These are phyloP conservation scores for Sporobolus alterniflorus DNA, from an alignment of 202 grass and related monocot species.

Conservation along the genomic window DNA sequence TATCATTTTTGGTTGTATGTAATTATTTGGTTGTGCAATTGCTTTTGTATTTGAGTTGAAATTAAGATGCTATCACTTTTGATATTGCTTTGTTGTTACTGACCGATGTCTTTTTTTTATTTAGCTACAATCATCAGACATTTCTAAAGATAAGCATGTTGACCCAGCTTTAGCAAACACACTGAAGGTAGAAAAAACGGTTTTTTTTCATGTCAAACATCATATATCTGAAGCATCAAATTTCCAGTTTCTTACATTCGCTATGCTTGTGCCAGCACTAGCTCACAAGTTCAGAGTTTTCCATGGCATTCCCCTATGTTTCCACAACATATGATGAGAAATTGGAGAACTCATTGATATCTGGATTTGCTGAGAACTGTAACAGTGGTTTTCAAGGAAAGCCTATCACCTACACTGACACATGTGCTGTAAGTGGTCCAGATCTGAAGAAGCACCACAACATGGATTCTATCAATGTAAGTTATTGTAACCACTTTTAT, in stretches of 20 bases:
- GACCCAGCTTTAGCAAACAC: conserved; percentile 69
- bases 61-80: neutral
- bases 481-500: conserved; percentile 6
- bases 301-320: conserved; percentile 93
- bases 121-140: conserved; percentile 83
- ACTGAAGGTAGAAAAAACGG: conserved; percentile 62
- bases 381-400: conserved; percentile 51
- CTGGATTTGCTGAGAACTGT: conserved; percentile 81
- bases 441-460: conserved; percentile 54
- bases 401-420: conserved; percentile 54
- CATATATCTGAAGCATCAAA: conserved; percentile 19
- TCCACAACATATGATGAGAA: conserved; percentile 57
- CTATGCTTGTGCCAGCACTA: conserved; percentile 54
- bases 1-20: conserved; percentile 3
- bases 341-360: conserved; percentile 78
- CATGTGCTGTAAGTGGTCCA: conserved; percentile 42
- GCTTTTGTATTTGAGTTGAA: neutral
- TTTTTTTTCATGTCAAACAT: neutral
- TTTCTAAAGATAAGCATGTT: conserved; percentile 80
- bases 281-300: conserved; percentile 82
- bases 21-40: conserved; percentile 1
- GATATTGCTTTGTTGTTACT: conserved; percentile 28
- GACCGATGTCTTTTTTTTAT: conserved; percentile 22
- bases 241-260: conserved; percentile 17
- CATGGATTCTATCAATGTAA: conserved; percentile 72